Evolutionary conservation across 1,284 basidiomycete genomes (phyloP).

Genomic region (Ustilago cynodontis): DNA sequence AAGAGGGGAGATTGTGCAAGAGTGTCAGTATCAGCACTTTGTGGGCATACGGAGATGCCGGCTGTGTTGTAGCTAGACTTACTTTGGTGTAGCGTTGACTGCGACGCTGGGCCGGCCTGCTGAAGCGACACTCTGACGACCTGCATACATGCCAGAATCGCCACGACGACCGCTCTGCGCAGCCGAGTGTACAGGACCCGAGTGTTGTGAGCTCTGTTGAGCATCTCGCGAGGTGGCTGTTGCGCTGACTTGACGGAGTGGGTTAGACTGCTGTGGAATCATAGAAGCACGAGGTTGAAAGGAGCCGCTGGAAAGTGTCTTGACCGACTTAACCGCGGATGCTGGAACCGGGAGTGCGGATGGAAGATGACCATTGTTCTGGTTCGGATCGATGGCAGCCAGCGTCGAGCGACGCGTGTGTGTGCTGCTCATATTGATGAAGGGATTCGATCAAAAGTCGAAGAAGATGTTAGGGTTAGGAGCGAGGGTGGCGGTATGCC

Average conservation of each 20-base stretch:
- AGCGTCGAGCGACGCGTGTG: conserved; percentile 59
- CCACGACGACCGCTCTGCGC: conserved; percentile 35
- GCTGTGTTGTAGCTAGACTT: conserved; percentile 12
- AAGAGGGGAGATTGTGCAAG: not conserved
- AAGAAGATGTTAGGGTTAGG: conserved; percentile 11
- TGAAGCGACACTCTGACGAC: conserved; percentile 51
- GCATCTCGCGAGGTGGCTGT: conserved; percentile 12
- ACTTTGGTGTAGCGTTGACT: conserved; percentile 58
- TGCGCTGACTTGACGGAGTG: conserved; percentile 27
- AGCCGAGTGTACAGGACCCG: conserved; percentile 33
- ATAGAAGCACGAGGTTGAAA: conserved; percentile 51
- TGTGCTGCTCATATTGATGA: conserved; percentile 40
- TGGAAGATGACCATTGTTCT: conserved; percentile 48
- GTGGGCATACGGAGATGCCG: not conserved
- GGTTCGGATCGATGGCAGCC: conserved; percentile 59
- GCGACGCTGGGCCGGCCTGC: conserved; percentile 53
- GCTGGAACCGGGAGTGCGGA: conserved; percentile 49
- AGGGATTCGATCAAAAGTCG: not conserved
- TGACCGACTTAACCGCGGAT: conserved; percentile 50
- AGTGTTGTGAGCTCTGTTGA: conserved; percentile 27
- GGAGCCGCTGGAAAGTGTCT: conserved; percentile 33
- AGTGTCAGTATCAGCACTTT: not conserved
- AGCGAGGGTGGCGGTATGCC: conserved; percentile 1
- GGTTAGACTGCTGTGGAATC: conserved; percentile 47
- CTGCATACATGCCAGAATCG: conserved; percentile 40